These are phyloP conservation scores for Leucoagaricus sp. DNA, from an alignment of 1,284 basidiomycete species.

Conservation along the genomic window DNA sequence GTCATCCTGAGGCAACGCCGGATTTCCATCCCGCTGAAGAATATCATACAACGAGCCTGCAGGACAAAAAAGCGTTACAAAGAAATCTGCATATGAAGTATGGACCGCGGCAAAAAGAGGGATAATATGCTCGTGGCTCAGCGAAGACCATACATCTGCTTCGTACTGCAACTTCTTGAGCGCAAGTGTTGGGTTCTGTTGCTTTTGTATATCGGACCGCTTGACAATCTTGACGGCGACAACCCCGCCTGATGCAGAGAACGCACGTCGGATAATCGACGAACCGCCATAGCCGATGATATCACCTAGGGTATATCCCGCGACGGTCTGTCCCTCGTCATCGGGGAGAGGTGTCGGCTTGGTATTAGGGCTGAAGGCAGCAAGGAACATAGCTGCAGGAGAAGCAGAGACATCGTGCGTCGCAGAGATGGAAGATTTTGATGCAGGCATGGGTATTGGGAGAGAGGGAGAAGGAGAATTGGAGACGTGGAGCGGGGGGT, in stretches of 20 bases:
- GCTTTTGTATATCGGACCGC: slow-evolving; percentile 51
- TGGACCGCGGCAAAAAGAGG: slow-evolving; percentile 77
- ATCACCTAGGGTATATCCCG: slow-evolving; percentile 76
- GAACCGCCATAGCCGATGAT: slow-evolving; percentile 86
- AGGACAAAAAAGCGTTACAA: slow-evolving; percentile 83
- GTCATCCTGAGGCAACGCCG: slow-evolving; percentile 71
- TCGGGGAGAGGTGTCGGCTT: slow-evolving; percentile 40
- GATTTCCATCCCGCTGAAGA: slow-evolving; percentile 68
- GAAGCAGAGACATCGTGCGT: slow-evolving; percentile 41
- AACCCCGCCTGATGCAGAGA: slow-evolving; percentile 62
- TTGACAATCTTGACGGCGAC: slow-evolving; percentile 86
- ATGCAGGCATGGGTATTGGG: slow-evolving; percentile 18
- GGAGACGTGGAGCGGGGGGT: slow-evolving; percentile 1
- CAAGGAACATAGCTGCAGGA: slow-evolving; percentile 79
- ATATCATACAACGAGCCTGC: slow-evolving; percentile 88
- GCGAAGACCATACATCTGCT: slow-evolving; percentile 75
- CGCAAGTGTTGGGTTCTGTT: slow-evolving; percentile 44
- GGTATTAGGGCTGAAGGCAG: slow-evolving; percentile 54
- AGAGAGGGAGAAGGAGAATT: slow-evolving; percentile 5
- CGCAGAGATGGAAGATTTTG: neutral
- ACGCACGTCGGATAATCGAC: slow-evolving; percentile 81
- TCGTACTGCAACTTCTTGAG: slow-evolving; percentile 75
- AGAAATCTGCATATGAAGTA: slow-evolving; percentile 73
- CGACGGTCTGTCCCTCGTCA: slow-evolving; percentile 60
- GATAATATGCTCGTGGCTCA: slow-evolving; percentile 79